These are phyloP conservation scores for Trichoderma sp. DNA, from an alignment of 2,329 filamentous ascomycete genomes.

Conservation along the genomic window DNA sequence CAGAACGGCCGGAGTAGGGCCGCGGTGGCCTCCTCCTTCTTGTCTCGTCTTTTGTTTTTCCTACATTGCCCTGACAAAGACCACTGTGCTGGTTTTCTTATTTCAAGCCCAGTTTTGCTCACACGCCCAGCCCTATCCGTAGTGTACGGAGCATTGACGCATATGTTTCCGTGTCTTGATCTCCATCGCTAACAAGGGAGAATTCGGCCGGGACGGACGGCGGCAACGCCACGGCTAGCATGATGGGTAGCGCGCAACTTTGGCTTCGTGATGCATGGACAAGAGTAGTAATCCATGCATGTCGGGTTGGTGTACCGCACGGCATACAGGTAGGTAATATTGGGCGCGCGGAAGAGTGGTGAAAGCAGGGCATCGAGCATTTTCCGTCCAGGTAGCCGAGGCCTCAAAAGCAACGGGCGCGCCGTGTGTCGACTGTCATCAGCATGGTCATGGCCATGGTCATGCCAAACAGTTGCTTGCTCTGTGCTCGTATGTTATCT, in stretches of 20 bases:
- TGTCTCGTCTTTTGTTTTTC: not conserved
- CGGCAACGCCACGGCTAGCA: constrained; percentile 13
- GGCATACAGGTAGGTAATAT: not conserved
- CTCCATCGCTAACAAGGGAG: constrained; percentile 3
- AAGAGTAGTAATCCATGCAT: not conserved
- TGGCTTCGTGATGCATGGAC: constrained; percentile 5
- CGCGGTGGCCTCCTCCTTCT: constrained; percentile 26
- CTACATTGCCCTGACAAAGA: not conserved
- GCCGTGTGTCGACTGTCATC: not conserved
- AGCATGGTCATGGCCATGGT: not conserved
- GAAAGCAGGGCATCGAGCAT: not conserved
- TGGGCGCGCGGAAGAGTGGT: not conserved
- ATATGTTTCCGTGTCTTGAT: constrained; percentile 5
- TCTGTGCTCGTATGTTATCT: constrained; percentile 8
- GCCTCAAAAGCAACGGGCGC: not conserved
- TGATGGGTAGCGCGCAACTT: not conserved
- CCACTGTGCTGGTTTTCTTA: not conserved
- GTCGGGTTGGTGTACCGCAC: not conserved
- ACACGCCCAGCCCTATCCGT: constrained; percentile 13
- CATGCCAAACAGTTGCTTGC: not conserved
- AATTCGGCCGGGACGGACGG: constrained; percentile 5
- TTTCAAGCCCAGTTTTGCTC: not conserved
- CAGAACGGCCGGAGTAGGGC: constrained; percentile 35
- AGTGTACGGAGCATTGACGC: constrained; percentile 5
- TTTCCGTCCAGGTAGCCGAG: not conserved